Evolutionary conservation across 176 grass and related monocot genomes (phyloP), one percentile per base, ranked within the genome.

Genomic region (Juncus effusus): DNA sequence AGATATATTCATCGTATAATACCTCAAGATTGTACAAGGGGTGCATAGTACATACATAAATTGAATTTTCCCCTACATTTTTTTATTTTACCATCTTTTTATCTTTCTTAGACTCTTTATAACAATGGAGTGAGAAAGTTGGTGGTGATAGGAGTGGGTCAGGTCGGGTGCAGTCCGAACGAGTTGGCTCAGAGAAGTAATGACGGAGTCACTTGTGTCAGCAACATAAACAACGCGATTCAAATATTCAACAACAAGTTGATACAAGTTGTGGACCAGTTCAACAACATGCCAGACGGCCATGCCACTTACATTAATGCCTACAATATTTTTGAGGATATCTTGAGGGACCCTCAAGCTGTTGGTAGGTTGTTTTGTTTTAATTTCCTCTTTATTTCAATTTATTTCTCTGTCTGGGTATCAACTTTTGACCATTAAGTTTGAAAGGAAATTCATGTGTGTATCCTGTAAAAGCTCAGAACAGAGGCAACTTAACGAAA

Each of bases 251-350:
- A 99, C 70, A 38, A 42, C 7, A 74, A 74, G 3, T 75, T 99
- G 42, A 81, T 94, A 8, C 53, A 63, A 0, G 67, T 99, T 36
- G 89, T 94, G 53, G 76, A 99, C 42, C 38, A 87, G 65, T 78
- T 99, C 78, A 99, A 94, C 69, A 44, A 85, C 51, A 68, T 90
- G 15, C 86, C 86, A 4, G 89, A 79, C 0, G 86, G 88, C 0
- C 95, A 99, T 60, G 92, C 89, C 62, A 94, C 86, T 13, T 94
- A 77, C 81, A 94, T 99, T 67, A 90, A 99, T 76, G 89, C 78
- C 0, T 94, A 90, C 60, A 67, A 74, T 51, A 99, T 99, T 36
- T 99, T 99, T 66, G 10, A 45, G 4, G 95, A 99, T 72, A 78
- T 99, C 36, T 61, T 85, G 41, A 67, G 57, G 5, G 76, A 90